Percentiles rank a stretch among this genome's conserved stretches.
phyloP scores from a whole-genome alignment of 495 filamentous ascomycete species.

The Bryoglossum gracile region DNA sequence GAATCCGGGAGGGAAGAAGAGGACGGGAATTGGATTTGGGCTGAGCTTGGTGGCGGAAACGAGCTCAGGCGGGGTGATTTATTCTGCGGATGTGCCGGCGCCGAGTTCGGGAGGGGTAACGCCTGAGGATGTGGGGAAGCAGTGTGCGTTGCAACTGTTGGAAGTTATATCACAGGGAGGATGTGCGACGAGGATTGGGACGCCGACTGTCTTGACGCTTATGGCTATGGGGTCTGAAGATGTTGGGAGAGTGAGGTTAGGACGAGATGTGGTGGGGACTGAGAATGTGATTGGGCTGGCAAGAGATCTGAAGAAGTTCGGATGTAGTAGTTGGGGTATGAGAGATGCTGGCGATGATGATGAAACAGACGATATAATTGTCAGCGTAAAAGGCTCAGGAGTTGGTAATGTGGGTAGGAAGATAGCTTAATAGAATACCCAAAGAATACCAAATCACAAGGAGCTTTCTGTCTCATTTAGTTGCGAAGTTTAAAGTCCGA shows the following conservation, averaged over 20 bases:
- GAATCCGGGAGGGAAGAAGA: constrained; percentile 54
- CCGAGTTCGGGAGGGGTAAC: constrained; percentile 73
- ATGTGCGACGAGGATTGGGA: constrained; percentile 63
- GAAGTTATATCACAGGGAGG: constrained; percentile 77
- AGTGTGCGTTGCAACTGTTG: constrained; percentile 82
- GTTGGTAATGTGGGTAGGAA: constrained; percentile 95
- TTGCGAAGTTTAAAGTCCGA: background rate
- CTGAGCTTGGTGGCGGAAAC: constrained; percentile 86
- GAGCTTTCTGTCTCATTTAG: background rate
- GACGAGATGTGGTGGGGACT: constrained; percentile 70
- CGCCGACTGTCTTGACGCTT: constrained; percentile 64
- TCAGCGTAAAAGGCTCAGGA: constrained; percentile 88
- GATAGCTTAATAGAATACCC: constrained; percentile 51
- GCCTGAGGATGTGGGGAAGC: constrained; percentile 83
- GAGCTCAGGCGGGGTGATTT: constrained; percentile 68
- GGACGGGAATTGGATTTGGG: constrained; percentile 81
- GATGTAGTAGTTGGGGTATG: constrained; percentile 80
- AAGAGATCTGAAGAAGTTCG: constrained; percentile 78
- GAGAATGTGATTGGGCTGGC: constrained; percentile 72
- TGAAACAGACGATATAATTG: constrained; percentile 61
- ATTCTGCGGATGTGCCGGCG: constrained; percentile 77
- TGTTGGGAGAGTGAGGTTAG: constrained; percentile 48
- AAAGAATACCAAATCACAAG: constrained; percentile 16
- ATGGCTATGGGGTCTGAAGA: constrained; percentile 92
- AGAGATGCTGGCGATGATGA: constrained; percentile 68